Evolutionary conservation across 1,139 yeast genomes (phyloP).

Genomic region (Candida sanyaensis): DNA sequence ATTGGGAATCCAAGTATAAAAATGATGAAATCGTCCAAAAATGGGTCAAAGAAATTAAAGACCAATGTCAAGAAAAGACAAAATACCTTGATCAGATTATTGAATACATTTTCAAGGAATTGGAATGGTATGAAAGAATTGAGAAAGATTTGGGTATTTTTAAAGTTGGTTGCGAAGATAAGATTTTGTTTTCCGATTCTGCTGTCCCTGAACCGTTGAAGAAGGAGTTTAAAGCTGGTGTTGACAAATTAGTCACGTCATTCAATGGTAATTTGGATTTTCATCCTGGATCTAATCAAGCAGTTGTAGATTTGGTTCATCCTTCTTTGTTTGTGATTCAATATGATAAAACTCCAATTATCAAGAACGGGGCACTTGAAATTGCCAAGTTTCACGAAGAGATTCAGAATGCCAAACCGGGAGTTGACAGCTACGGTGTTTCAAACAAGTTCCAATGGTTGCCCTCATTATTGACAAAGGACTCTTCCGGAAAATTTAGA

Average conservation of each 20-base stretch:
- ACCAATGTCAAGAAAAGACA: conserved; percentile 17
- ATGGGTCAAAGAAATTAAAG: conserved; percentile 32
- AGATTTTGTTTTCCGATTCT: conserved; percentile 19
- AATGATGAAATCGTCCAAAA: conserved; percentile 25
- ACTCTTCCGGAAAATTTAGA: conserved; percentile 16
- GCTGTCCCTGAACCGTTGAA: conserved; percentile 15
- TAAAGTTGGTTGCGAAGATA: conserved; percentile 20
- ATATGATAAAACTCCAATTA: conserved; percentile 33
- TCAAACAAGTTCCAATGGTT: conserved; percentile 35
- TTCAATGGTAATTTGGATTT: conserved; percentile 27
- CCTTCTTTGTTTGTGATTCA: conserved; percentile 44
- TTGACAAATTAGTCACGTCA: conserved; percentile 15
- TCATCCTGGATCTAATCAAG: conserved; percentile 38
- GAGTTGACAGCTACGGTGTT: conserved; percentile 20
- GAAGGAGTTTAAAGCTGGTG: conserved; percentile 13
- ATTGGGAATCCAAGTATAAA: conserved; percentile 35
- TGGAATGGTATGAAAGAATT: conserved; percentile 28
- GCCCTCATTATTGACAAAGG: conserved; percentile 23
- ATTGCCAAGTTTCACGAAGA: conserved; percentile 15
- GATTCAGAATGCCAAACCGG: conserved; percentile 17
- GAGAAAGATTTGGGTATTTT: conserved; percentile 14
- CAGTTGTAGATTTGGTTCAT: conserved; percentile 44
- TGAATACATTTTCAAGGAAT: conserved; percentile 27
- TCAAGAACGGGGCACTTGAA: conserved; percentile 8
- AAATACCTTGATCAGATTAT: conserved; percentile 20